Evolutionary conservation across 345 rosid species (phyloP).

Genomic region (Eucalyptus erythrocorys): DNA sequence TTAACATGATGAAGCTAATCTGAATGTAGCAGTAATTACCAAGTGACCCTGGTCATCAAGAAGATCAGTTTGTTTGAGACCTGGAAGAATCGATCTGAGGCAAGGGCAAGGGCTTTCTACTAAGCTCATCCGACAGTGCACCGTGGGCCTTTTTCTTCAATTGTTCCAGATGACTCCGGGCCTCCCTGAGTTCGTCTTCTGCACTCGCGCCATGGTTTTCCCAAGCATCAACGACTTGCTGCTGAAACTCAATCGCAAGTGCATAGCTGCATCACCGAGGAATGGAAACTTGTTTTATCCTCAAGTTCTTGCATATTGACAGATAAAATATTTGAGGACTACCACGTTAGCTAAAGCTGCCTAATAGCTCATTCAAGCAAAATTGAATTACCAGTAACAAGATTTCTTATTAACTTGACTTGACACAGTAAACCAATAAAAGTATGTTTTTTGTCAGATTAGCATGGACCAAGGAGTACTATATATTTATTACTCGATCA

Average conservation of each 20-base stretch:
- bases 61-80: background rate
- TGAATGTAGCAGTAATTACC: background rate
- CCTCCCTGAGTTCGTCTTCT: slow-evolving; percentile 56
- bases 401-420: background rate
- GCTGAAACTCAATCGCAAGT: slow-evolving; percentile 80
- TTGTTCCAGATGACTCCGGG: slow-evolving; percentile 39
- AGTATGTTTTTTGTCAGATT: background rate
- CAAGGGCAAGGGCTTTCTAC: slow-evolving; percentile 30
- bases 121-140: slow-evolving; percentile 14
- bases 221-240: slow-evolving; percentile 66
- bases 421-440: background rate
- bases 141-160: slow-evolving; percentile 47
- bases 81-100: slow-evolving; percentile 7
- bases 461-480: background rate
- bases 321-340: background rate
- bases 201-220: slow-evolving; percentile 66
- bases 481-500: background rate
- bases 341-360: background rate
- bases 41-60: background rate
- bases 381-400: background rate
- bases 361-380: background rate
- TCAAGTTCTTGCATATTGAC: background rate
- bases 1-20: background rate
- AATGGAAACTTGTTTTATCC: background rate
- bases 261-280: slow-evolving; percentile 43